Evolutionary conservation across 441 rosid genomes (phyloP).

Genomic region (Corymbia calophylla): DNA sequence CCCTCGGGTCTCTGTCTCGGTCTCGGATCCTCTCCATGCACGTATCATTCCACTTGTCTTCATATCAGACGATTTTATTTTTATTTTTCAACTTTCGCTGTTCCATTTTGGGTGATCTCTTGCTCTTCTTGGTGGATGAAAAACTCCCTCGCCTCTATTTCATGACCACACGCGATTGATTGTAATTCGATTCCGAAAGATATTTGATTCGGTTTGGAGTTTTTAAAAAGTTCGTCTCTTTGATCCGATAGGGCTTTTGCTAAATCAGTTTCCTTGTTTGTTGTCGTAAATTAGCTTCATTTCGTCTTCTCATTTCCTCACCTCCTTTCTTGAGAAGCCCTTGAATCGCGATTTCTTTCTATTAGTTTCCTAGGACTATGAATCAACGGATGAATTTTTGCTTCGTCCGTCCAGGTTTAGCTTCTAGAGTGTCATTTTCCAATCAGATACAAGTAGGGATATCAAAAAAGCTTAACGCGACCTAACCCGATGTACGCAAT

Average conservation of each 20-base stretch:
- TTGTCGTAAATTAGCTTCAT: background rate
- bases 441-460: background rate
- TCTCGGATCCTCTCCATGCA: background rate
- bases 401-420: background rate
- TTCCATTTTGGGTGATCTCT: background rate
- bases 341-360: background rate
- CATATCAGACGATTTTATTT: too few relatives aligned
- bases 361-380: background rate
- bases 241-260: background rate
- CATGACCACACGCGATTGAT: background rate
- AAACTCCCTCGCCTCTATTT: background rate
- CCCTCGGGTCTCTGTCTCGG: background rate
- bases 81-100: background rate
- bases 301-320: background rate
- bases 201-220: background rate
- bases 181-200: background rate
- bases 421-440: too few relatives aligned
- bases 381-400: background rate
- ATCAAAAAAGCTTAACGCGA: background rate
- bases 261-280: background rate
- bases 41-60: background rate
- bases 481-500: background rate
- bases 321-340: background rate
- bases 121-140: background rate
- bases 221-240: background rate